phyloP scores from a whole-genome alignment of 2,329 filamentous ascomycete genomes.

The Alternaria triticimaculans region DNA sequence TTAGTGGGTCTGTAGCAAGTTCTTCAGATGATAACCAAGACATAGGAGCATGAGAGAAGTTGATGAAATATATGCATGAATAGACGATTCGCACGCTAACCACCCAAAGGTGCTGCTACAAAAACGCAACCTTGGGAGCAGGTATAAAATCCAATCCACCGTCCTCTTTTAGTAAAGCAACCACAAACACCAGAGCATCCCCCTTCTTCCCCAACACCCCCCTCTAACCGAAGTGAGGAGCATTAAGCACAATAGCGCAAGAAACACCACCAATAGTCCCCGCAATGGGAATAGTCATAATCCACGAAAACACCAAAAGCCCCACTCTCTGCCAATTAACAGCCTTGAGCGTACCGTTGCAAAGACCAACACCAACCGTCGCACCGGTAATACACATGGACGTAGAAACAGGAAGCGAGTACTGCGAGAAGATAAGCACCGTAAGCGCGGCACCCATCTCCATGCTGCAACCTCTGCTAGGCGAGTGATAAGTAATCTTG shows the following conservation, averaged over 20 bases:
- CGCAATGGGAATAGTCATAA: constrained; percentile 67
- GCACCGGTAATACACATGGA: constrained; percentile 77
- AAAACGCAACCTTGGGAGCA: background rate
- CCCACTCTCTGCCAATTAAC: constrained; percentile 76
- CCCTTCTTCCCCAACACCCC: rapidly evolving
- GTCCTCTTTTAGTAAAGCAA: background rate
- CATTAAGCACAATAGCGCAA: constrained; percentile 62
- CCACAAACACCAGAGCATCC: rapidly evolving
- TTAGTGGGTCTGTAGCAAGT: background rate
- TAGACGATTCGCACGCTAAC: background rate
- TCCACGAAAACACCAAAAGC: constrained; percentile 71
- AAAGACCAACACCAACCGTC: constrained; percentile 78
- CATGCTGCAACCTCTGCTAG: constrained; percentile 66
- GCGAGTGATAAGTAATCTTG: constrained; percentile 1
- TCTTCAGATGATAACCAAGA: rapidly evolving
- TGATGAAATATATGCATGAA: background rate
- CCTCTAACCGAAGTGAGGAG: constrained; percentile 57
- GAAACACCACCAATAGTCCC: constrained; percentile 60
- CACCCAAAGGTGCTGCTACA: background rate
- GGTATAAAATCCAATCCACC: background rate
- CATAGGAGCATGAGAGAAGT: rapidly evolving
- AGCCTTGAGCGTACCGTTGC: constrained; percentile 73
- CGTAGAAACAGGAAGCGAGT: constrained; percentile 74
- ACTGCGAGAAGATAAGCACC: constrained; percentile 77
- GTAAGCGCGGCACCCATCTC: constrained; percentile 81